Evolutionary conservation across 768 basidiomycete species (phyloP).

Genomic region (Jaapia argillacea): DNA sequence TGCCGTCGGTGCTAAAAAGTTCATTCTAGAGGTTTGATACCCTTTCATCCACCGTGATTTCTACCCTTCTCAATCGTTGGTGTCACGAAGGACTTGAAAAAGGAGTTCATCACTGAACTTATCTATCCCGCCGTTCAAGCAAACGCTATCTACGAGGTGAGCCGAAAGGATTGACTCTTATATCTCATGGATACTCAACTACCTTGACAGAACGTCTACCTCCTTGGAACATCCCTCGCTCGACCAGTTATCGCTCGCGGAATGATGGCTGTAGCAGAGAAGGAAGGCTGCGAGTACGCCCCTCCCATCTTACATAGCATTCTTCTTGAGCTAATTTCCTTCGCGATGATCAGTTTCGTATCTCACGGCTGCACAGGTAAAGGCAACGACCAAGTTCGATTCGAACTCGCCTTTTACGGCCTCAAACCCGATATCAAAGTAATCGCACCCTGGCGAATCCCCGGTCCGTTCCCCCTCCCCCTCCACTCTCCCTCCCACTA

Average conservation of each 20-base stretch:
- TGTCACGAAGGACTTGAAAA: conserved; percentile 78
- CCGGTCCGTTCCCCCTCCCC: conserved; percentile 41
- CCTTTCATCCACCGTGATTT: no score
- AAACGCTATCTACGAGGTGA: conserved; percentile 96
- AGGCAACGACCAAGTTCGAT: conserved; percentile 99
- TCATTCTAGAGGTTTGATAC: conserved; percentile 38
- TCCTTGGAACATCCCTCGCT: conserved; percentile 94
- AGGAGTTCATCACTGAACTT: conserved; percentile 91
- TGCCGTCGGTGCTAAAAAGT: conserved; percentile 39
- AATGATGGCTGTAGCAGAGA: conserved; percentile 90
- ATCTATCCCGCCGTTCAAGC: conserved; percentile 98
- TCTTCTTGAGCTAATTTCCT: background rate
- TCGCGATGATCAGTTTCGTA: conserved; percentile 54
- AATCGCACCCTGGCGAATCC: conserved; percentile 95
- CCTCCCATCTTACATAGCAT: background rate
- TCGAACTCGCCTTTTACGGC: conserved; percentile 98
- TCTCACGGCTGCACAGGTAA: conserved; percentile 99
- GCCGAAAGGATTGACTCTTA: conserved; percentile 3
- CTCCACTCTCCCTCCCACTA: background rate
- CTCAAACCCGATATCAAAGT: conserved; percentile 98
- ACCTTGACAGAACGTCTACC: conserved; percentile 71
- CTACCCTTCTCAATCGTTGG: no score
- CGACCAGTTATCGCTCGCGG: conserved; percentile 98
- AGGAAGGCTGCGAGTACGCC: conserved; percentile 93
- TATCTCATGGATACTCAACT: background rate